These are phyloP conservation scores for Hyphopichia fennica DNA, from an alignment of 1,139 yeast species.

Conservation along the genomic window DNA sequence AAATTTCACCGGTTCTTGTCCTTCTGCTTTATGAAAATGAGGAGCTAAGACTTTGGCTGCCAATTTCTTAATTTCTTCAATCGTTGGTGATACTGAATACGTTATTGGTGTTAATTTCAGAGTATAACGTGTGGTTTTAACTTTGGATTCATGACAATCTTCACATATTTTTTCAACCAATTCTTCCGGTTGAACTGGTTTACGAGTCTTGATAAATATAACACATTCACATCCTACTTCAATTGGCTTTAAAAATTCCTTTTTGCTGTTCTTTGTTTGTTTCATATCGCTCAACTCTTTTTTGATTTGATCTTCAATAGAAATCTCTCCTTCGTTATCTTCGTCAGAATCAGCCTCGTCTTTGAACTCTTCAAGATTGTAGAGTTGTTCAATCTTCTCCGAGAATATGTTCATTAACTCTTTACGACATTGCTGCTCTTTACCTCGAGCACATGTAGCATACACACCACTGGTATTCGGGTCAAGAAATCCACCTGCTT, in stretches of 20 bases:
- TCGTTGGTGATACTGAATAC: constrained; percentile 68
- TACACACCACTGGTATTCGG: constrained; percentile 83
- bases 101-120: constrained; percentile 83
- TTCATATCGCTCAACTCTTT: constrained; percentile 65
- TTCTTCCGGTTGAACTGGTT: constrained; percentile 74
- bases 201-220: constrained; percentile 75
- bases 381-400: constrained; percentile 55
- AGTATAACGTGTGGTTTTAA: constrained; percentile 66
- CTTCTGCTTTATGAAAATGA: constrained; percentile 57
- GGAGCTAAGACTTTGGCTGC: constrained; percentile 60
- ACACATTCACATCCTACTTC: constrained; percentile 83
- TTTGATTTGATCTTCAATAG: constrained; percentile 75
- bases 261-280: constrained; percentile 35
- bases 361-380: constrained; percentile 33
- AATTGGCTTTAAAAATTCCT: constrained; percentile 58
- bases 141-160: constrained; percentile 52
- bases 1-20: constrained; percentile 57
- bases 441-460: constrained; percentile 81
- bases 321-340: constrained; percentile 34
- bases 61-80: constrained; percentile 63
- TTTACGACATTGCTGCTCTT: constrained; percentile 71
- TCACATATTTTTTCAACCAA: constrained; percentile 64
- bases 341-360: constrained; percentile 33
- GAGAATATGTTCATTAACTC: constrained; percentile 66
- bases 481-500: constrained; percentile 56